Conservation (phyloP, 2,329 filamentous ascomycete genomes). For the Fusarium sarcochroum region DNA sequence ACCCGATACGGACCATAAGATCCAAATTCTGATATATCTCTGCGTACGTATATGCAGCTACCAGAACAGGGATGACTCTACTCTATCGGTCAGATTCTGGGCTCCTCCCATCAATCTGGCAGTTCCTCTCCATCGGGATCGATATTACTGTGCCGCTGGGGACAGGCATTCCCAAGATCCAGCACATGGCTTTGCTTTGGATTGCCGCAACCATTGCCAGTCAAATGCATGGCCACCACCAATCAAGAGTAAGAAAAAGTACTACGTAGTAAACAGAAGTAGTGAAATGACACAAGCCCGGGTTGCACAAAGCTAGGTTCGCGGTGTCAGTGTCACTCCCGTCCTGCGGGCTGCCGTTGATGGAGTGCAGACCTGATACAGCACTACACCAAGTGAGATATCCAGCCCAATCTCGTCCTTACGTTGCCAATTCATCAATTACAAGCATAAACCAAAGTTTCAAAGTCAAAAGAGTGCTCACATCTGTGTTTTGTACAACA, state of each 20-base stretch:
- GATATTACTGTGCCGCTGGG: constrained; percentile 1
- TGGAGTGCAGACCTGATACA: constrained; percentile 19
- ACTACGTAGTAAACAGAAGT: neutral
- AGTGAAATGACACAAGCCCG: neutral
- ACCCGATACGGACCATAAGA: neutral
- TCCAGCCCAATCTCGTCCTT: constrained; percentile 9
- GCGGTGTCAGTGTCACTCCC: constrained; percentile 22
- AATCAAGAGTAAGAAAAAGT: constrained; percentile 4
- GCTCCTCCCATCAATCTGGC: constrained; percentile 22
- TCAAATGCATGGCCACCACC: neutral
- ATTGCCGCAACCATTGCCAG: constrained; percentile 1
- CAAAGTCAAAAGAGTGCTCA: neutral
- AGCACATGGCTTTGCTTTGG: constrained; percentile 22
- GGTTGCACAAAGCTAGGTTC: constrained; percentile 4
- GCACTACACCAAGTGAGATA: constrained; percentile 33
- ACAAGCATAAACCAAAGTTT: neutral
- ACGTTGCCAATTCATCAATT: neutral
- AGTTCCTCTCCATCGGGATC: constrained; percentile 19
- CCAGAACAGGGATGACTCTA: constrained; percentile 10
- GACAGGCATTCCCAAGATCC: constrained; percentile 27
- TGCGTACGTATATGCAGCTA: constrained; percentile 16
- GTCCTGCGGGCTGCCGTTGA: constrained; percentile 33
- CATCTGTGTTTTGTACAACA: neutral
- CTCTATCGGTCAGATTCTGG: constrained; percentile 16
- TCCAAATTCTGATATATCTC: constrained; percentile 11